Evolutionary conservation across 2,329 filamentous ascomycete species (phyloP), one percentile per base, ranked within the genome.

Genomic region (Daldinia sp.): DNA sequence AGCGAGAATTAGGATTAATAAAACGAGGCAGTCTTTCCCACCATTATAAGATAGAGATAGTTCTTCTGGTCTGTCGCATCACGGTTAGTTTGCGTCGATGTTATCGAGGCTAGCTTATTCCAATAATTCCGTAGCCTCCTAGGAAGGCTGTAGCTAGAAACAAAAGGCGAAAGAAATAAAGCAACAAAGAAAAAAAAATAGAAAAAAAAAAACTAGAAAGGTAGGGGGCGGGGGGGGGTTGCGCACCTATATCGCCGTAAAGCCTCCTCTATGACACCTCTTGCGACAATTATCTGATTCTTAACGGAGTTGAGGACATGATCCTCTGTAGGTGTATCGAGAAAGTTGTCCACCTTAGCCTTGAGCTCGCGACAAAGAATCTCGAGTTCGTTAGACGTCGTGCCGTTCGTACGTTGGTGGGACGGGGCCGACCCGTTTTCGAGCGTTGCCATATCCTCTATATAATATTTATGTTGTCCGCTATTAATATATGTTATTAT

Each of bases 11-110:
- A 98, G 85, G 76, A 98, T 87, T 6, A 98, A 86, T 18, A 98
- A 89, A 60, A 98, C 94, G 18, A 98, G 91, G 76, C 95, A 98
- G 85, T 98, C 96, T 81, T 99, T 99, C 68, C 96, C 96, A 77
- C 96, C 96, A 76, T 99, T 99, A 82, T 98, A 99, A 63, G 95
- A 97, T 71, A 98, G 85, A 4, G 94, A 93, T 68, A 98, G 86
- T 78, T 97, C 87, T 65, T 91, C 86, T 69, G 92, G 87, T 65
- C 93, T 96, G 75, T 35, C 39, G 54, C 33, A 9, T 33, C n/a
- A 26, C 13, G 50, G 48, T 64, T 58, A 63, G 30, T 44, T 61
- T 57, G 3, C 13, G 35, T 39, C 13, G 35, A 15, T 12, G 12
- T 39, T 39, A 5, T 13, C 10, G 20, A 37, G 44, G 30, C 5